A percentile compares a stretch with the other conserved stretches of the same genome.
Conservation (phyloP, 257 asterid genomes). For the Ligustrum vulgare region DNA sequence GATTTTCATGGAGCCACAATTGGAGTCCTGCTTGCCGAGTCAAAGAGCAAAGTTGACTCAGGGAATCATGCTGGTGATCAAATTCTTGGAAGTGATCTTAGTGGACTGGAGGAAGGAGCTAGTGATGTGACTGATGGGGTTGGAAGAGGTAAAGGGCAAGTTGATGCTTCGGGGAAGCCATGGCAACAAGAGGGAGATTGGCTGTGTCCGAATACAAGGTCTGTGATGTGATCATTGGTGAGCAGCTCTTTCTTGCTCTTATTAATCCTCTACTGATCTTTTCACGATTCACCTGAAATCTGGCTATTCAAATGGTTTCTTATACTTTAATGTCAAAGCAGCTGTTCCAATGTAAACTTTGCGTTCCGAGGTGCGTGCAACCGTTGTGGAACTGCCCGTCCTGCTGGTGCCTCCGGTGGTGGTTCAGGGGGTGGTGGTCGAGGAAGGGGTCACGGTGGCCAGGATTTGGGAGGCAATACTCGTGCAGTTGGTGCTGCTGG, state of each 20-base stretch:
- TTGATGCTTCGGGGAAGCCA: constrained; percentile 70
- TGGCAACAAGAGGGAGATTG: constrained; percentile 99
- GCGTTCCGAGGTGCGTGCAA: constrained; percentile 99
- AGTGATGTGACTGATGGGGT: constrained; percentile 55
- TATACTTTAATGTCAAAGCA: constrained; percentile 44
- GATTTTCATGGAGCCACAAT: constrained; percentile 86
- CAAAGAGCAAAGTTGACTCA: constrained; percentile 72
- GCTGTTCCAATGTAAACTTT: constrained; percentile 96
- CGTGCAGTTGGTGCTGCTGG: constrained; percentile 73
- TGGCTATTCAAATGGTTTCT: constrained; percentile 25
- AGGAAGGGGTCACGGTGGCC: constrained; percentile 82
- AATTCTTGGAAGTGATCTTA: constrained; percentile 35
- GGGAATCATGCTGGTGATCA: constrained; percentile 41
- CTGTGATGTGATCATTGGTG: constrained; percentile 99
- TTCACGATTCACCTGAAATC: constrained; percentile 13
- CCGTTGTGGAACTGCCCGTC: constrained; percentile 98
- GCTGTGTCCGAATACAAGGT: constrained; percentile 98
- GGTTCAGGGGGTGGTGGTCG: constrained; percentile 83
- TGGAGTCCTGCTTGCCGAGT: constrained; percentile 90
- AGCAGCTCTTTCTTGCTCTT: constrained; percentile 83
- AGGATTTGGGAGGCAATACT: constrained; percentile 59
- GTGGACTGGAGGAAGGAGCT: constrained; percentile 57
- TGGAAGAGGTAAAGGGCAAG: constrained; percentile 90
- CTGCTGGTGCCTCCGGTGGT: constrained; percentile 81
- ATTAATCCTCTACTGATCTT: constrained; percentile 2